Percentiles rank a stretch among this genome's conserved stretches.
Evolutionary conservation across 495 filamentous ascomycete genomes (phyloP).

Genomic region (Letharia lupina): DNA sequence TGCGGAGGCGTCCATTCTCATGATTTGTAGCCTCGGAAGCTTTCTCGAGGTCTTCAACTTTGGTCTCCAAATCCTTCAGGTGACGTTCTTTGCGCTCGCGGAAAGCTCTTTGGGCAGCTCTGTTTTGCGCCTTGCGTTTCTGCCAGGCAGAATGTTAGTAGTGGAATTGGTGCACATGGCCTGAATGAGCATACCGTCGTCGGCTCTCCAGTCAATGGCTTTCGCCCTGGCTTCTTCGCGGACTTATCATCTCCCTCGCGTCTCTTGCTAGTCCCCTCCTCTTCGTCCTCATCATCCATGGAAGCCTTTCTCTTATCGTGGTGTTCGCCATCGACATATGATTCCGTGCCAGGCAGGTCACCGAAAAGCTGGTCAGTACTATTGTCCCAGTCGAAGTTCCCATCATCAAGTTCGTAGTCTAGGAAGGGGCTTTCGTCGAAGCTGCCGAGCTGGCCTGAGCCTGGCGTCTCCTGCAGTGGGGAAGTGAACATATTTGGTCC

Average conservation of each 20-base stretch:
- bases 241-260: conserved; percentile 65
- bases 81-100: conserved; percentile 97
- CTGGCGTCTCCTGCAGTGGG: conserved; percentile 37
- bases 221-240: conserved; percentile 91
- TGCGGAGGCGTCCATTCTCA: conserved; percentile 76
- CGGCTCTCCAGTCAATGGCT: conserved; percentile 90
- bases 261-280: conserved; percentile 65
- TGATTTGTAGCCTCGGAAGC: conserved; percentile 71
- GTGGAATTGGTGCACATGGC: conserved; percentile 3
- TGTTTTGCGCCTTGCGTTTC: conserved; percentile 99
- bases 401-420: conserved; percentile 68
- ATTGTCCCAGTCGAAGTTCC: conserved; percentile 53
- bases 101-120: conserved; percentile 93
- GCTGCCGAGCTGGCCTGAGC: conserved; percentile 40
- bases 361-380: conserved; percentile 63
- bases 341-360: conserved; percentile 55
- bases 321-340: conserved; percentile 45
- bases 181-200: conserved; percentile 64
- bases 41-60: conserved; percentile 88
- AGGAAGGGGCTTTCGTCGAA: conserved; percentile 71
- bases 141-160: conserved; percentile 44
- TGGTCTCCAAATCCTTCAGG: conserved; percentile 88
- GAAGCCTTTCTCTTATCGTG: conserved; percentile 75
- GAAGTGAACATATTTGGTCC: conserved; percentile 40
- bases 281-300: conserved; percentile 58